Evolutionary conservation across 176 grass and related monocot species (phyloP), one percentile per base, ranked within the genome.

Genomic region (Aegilops umbellulata): DNA sequence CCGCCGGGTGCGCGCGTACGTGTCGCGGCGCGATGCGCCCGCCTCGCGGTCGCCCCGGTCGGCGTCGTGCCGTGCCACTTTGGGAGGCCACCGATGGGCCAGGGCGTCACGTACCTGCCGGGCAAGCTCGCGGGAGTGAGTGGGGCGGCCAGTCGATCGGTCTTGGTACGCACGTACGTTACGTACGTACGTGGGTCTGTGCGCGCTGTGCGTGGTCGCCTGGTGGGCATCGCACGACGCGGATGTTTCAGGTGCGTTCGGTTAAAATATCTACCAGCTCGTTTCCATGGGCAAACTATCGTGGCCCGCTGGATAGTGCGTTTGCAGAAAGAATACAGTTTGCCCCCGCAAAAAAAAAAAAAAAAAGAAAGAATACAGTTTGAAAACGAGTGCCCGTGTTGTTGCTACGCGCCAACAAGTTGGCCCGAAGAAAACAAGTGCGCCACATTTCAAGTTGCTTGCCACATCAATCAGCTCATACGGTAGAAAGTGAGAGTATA

Each of bases 41-140:
- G 19, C 64, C 16, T 16, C 41, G 0, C 27, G 35, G 23, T 87
- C 47, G 64, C 27, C 74, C 27, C 74, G 73, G 80, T 83, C 81
- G 87, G 78, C 29, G 74, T 88, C 75, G 76, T 89, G 81, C 65
- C 74, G 51, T 29, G 87, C 74, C 80, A 80, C 87, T 80, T 72
- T 60, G 67, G 35, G 69, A 69, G 47, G 66, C 31, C 20, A 61
- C n/a, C 31, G 66, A 13, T 82, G 30, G 46, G 27, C n/a, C 65
- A 82, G 14, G 66, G 74, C 81, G 81, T 26, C 44, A 17, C 49
- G 42, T 44, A 73, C 69, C 69, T 30, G 26, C 70, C 84, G 65
- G 19, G 23, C 60, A 12, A 15, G 30, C 69, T 41, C 32, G 4
- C 60, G 67, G 10, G 38, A 47, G 35, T 68, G 83, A 34, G 83